Evolutionary conservation across 257 asterid genomes (phyloP).

Genomic region (Anisodus acutangulus): DNA sequence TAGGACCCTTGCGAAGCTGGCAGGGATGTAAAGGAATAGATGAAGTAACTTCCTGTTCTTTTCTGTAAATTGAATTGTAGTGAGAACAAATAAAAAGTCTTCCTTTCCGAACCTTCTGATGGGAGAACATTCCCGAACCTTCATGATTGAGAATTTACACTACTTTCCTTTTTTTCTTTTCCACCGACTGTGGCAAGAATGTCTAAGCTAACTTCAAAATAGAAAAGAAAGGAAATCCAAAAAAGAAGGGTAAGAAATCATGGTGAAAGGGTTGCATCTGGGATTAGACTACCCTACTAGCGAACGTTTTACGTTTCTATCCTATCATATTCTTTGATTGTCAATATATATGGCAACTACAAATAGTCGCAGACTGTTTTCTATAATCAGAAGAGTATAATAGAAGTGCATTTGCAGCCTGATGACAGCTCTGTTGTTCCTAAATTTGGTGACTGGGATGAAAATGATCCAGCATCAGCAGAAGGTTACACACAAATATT

Average conservation of each 20-base stretch:
- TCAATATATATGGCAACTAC: neutral
- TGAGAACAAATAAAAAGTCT: neutral
- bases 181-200: neutral
- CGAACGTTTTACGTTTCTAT: neutral
- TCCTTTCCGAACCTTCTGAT: neutral
- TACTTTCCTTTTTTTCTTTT: neutral
- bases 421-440: constrained; percentile 79
- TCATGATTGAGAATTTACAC: neutral
- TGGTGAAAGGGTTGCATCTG: neutral
- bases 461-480: constrained; percentile 75
- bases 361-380: neutral
- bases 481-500: constrained; percentile 76
- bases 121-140: neutral
- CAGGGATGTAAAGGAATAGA: neutral
- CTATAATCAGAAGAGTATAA: neutral
- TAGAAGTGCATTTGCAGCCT: constrained; percentile 52
- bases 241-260: neutral
- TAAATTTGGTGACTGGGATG: constrained; percentile 89
- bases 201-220: neutral
- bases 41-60: neutral
- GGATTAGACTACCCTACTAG: neutral
- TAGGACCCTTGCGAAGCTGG: neutral
- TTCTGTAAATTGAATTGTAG: neutral
- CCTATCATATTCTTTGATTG: neutral
- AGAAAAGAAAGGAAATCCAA: neutral